Conservation (phyloP, 1,284 basidiomycete species). For the Wolfiporia cocos region DNA sequence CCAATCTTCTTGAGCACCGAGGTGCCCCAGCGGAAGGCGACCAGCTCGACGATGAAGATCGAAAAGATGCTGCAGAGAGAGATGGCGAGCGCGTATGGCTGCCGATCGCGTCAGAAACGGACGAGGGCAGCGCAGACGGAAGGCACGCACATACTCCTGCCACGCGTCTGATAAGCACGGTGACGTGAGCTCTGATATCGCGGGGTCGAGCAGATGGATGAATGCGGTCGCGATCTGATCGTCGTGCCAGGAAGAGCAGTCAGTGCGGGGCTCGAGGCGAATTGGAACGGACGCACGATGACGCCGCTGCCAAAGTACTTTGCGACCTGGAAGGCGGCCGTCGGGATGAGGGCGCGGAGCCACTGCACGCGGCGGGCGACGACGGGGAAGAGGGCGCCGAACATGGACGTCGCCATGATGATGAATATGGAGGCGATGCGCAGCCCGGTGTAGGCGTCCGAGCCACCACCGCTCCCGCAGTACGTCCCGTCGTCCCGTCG, state of each 20-base stretch:
- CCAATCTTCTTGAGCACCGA: slow-evolving; percentile 54
- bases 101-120: too few relatives aligned
- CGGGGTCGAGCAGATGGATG: slow-evolving; percentile 81
- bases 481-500: slow-evolving; percentile 2
- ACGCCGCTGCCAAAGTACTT: slow-evolving; percentile 97
- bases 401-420: slow-evolving; percentile 65
- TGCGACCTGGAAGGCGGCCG: slow-evolving; percentile 72
- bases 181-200: slow-evolving; percentile 63
- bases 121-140: slow-evolving; percentile 1
- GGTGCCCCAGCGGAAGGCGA: slow-evolving; percentile 80
- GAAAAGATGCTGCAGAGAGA: slow-evolving; percentile 75
- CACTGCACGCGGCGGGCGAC: slow-evolving; percentile 56
- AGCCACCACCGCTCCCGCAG: slow-evolving; percentile 29
- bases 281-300: slow-evolving; percentile 48
- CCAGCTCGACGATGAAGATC: slow-evolving; percentile 82
- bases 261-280: neutral
- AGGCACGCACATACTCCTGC: slow-evolving; percentile 64
- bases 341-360: slow-evolving; percentile 49
- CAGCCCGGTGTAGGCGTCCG: slow-evolving; percentile 35
- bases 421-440: slow-evolving; percentile 88
- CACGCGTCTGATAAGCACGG: slow-evolving; percentile 71
- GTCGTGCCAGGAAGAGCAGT: slow-evolving; percentile 2
- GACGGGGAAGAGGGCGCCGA: slow-evolving; percentile 81
- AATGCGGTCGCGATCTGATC: slow-evolving; percentile 85
- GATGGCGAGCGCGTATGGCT: slow-evolving; percentile 80